Evolutionary conservation across 2,329 filamentous ascomycete genomes (phyloP).

Genomic region (Pseudopyrenochaeta lycopersici): DNA sequence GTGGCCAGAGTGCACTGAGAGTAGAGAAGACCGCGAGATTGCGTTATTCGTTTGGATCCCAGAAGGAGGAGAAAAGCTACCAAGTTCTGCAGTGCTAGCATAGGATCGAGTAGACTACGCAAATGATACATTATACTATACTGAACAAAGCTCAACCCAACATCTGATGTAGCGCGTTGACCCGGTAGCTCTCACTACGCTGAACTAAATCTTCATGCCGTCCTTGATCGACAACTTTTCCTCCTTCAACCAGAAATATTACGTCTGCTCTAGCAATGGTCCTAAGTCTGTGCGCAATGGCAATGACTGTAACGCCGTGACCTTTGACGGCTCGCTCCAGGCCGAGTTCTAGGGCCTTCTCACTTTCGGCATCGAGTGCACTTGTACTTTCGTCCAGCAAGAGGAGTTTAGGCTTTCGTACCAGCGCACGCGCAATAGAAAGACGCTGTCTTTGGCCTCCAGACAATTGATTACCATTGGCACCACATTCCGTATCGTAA

Average conservation of each 20-base stretch:
- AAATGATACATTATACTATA: constrained; percentile 10
- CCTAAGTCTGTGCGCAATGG: constrained; percentile 55
- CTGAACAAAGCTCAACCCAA: constrained; percentile 41
- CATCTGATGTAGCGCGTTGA: constrained; percentile 61
- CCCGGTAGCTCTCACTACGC: constrained; percentile 59
- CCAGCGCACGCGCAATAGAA: constrained; percentile 54
- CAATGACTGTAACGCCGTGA: constrained; percentile 52
- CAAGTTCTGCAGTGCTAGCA: constrained; percentile 22
- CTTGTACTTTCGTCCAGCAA: constrained; percentile 55
- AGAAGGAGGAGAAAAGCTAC: constrained; percentile 12
- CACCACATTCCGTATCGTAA: constrained; percentile 66
- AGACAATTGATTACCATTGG: constrained; percentile 52
- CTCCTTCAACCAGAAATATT: constrained; percentile 59
- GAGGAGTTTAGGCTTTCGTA: constrained; percentile 53
- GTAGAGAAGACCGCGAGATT: constrained; percentile 26
- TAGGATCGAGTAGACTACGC: neutral
- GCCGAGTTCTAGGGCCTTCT: constrained; percentile 51
- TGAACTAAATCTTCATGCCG: constrained; percentile 59
- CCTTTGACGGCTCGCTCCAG: constrained; percentile 50
- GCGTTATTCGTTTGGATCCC: constrained; percentile 7
- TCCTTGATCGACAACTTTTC: constrained; percentile 59
- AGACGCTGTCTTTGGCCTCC: constrained; percentile 55
- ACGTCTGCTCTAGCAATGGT: constrained; percentile 54
- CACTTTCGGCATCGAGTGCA: constrained; percentile 54
- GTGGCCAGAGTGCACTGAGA: constrained; percentile 24